Conservation (phyloP, 108 stramenopile genomes). For the Cyclostephanos invisitatus region DNA sequence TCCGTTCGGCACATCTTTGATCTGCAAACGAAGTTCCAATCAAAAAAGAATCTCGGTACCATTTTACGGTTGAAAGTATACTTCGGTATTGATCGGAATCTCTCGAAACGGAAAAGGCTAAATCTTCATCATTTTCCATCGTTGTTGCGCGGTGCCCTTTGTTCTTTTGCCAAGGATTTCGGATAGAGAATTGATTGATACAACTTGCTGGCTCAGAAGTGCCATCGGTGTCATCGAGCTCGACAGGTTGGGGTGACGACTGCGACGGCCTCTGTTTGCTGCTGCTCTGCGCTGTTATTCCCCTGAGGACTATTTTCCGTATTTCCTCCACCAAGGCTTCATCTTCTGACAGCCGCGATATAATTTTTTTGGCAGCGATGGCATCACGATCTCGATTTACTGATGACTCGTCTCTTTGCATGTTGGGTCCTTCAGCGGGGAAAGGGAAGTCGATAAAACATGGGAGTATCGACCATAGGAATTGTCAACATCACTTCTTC, state of each 20-base stretch:
- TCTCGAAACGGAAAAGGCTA: constrained; percentile 36
- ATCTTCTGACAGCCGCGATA: constrained; percentile 40
- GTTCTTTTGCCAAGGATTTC: not conserved
- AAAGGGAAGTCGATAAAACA: not conserved
- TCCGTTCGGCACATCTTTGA: constrained; percentile 7
- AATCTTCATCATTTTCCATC: constrained; percentile 14
- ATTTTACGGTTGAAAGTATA: constrained; percentile 37
- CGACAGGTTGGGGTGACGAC: not conserved
- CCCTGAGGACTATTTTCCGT: constrained; percentile 30
- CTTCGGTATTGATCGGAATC: constrained; percentile 39
- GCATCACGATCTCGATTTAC: constrained; percentile 20
- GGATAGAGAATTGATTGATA: not conserved
- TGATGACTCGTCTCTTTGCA: not conserved
- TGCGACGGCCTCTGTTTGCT: not conserved
- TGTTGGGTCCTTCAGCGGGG: not conserved
- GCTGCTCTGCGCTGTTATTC: constrained; percentile 5
- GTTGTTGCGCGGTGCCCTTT: constrained; percentile 2
- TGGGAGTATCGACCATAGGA: no score
- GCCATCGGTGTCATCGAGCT: not conserved
- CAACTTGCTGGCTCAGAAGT: constrained; percentile 2
- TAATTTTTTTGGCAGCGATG: constrained; percentile 27
- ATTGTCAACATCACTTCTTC: no score
- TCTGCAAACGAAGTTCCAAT: constrained; percentile 34
- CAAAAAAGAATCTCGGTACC: constrained; percentile 43
- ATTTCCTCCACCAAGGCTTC: constrained; percentile 42